Evolutionary conservation across 164 flowering plant species (phyloP), one percentile per base, ranked within the genome.

Genomic region (Tinospora cordifolia): DNA sequence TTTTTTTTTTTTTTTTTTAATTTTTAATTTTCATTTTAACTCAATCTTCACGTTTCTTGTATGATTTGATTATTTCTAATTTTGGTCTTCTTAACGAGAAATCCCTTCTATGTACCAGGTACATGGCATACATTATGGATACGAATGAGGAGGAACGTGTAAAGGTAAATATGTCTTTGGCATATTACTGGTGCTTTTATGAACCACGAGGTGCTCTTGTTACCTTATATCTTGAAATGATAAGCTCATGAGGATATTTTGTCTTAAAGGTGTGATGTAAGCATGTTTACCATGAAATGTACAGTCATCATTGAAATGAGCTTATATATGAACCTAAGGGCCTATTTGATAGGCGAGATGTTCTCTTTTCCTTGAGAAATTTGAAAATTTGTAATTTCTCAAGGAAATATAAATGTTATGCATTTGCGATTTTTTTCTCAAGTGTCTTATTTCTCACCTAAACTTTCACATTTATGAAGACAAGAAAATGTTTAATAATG

Each of bases 51-150:
- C n/a, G 10, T 54, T 54, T 3, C 9, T 6, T 54, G 6, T 54
- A 17, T 47, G n/a, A 54, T 2, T 54, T 54, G 8, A 54, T 38
- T 27, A 25, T 10, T 39, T 25, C 62, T 40, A 19, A 46, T 8
- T 22, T 39, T 13, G 25, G n/a, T 54, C 17, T 64, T 76, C 11
- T 10, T 62, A 15, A 51, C 65, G 14, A 57, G 36, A 59, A 41
- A 68, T 41, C 41, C 58, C 7, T 72, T 57, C 10, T 10, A 47
- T 58, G 40, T 76, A 19, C 9, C 77, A 95, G 99, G 99, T 95
- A 95, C 71, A 95, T 95, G 98, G 99, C 99, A 34, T 95, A 89
- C 75, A 92, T 92, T 67, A 95, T 95, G 99, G 99, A 95, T 74
- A 95, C 96, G 14, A 91, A 95, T 79, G 98, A 90, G 79, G 99